These are phyloP conservation scores for Dothiorella sarmentorum DNA, from an alignment of 2,329 filamentous ascomycete species.

Conservation along the genomic window DNA sequence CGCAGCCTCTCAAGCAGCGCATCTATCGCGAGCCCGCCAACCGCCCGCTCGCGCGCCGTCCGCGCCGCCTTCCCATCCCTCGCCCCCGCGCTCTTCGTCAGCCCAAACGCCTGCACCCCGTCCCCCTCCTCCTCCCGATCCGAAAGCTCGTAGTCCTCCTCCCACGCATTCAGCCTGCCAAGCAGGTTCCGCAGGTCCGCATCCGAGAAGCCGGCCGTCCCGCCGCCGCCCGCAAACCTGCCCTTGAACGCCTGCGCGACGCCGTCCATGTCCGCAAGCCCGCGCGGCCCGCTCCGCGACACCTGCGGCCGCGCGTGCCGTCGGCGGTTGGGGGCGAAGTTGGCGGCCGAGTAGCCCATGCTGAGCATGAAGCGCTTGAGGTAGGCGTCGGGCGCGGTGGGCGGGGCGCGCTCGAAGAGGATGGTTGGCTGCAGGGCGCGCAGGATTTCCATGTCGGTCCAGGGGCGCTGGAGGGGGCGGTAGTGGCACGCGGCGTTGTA, in stretches of 20 bases:
- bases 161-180: constrained; percentile 24
- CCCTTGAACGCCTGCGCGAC: constrained; percentile 39
- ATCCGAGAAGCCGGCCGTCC: constrained; percentile 28
- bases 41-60: not conserved
- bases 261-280: constrained; percentile 29
- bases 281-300: constrained; percentile 31
- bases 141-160: constrained; percentile 19
- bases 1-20: constrained; percentile 34
- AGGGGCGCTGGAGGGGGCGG: constrained; percentile 27
- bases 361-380: constrained; percentile 39
- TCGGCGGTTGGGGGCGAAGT: constrained; percentile 25
- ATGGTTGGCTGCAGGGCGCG: constrained; percentile 29
- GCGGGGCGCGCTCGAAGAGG: constrained; percentile 40
- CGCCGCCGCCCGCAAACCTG: constrained; percentile 14
- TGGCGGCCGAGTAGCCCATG: constrained; percentile 32
- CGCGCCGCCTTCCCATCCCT: not conserved
- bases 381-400: constrained; percentile 32
- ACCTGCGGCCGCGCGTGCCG: constrained; percentile 11
- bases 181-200: constrained; percentile 39
- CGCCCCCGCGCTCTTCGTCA: not conserved
- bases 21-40: constrained; percentile 15
- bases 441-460: constrained; percentile 43
- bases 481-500: constrained; percentile 41
- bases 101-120: not conserved
- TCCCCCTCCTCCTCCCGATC: constrained; percentile 6